Percentiles rank a stretch among this genome's conserved stretches.
Evolutionary conservation across 371 early-diverging fungal species (phyloP).

Genomic region (Mortierella sp.): DNA sequence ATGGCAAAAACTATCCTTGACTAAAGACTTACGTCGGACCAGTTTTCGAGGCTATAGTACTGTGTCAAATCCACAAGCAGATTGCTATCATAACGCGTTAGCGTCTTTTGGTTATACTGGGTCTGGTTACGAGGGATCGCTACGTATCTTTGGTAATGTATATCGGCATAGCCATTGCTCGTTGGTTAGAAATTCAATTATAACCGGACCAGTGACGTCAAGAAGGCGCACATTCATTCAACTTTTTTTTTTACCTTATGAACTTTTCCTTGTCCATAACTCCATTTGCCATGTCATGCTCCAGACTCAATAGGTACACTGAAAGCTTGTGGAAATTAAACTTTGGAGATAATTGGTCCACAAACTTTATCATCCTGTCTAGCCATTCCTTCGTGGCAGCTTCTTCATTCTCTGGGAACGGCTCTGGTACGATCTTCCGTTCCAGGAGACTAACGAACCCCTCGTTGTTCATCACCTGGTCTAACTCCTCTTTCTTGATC

Average conservation of each 20-base stretch:
- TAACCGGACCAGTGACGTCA: too few species aligned
- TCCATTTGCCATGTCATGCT: constrained; percentile 27
- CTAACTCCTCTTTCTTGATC: constrained; percentile 18
- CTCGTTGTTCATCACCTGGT: constrained; percentile 25
- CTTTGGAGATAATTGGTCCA: constrained; percentile 41
- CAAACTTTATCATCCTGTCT: constrained; percentile 35
- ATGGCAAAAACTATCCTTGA: too few species aligned
- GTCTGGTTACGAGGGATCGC: constrained; percentile 30
- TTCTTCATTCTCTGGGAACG: constrained; percentile 22
- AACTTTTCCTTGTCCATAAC: constrained; percentile 39
- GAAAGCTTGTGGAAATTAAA: constrained; percentile 41
- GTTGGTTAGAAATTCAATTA: not conserved
- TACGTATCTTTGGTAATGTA: constrained; percentile 25
- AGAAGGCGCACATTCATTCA: not conserved
- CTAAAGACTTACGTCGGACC: constrained; percentile 30
- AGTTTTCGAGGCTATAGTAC: constrained; percentile 1
- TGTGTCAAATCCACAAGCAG: constrained; percentile 13
- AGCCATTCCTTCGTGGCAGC: constrained; percentile 35
- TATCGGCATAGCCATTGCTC: not conserved
- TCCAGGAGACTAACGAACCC: constrained; percentile 36
- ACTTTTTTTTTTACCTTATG: constrained; percentile 17
- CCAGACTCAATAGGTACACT: constrained; percentile 44
- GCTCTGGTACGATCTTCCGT: constrained; percentile 31
- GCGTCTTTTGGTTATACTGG: constrained; percentile 15
- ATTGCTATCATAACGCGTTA: constrained; percentile 1